These are phyloP conservation scores for Parietaria judaica DNA, from an alignment of 306 rosid species.

Conservation along the genomic window DNA sequence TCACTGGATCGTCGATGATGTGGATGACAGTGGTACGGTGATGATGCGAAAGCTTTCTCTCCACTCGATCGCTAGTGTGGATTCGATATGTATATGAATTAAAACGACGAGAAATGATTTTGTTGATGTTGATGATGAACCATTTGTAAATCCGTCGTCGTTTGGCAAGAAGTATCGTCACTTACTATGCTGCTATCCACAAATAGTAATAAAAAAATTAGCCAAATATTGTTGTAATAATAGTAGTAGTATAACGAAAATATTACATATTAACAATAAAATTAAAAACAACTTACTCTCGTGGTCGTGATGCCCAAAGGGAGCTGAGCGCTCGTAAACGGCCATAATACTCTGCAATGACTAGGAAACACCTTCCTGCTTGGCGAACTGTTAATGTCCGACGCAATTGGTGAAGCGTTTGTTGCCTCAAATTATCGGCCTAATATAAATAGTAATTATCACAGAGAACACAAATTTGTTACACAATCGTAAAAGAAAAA, in stretches of 20 bases:
- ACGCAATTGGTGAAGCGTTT: slow-evolving; percentile 72
- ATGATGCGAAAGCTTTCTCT: neutral
- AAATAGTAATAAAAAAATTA: neutral
- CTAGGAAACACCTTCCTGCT: slow-evolving; percentile 65
- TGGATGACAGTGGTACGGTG: neutral
- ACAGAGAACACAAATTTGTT: neutral
- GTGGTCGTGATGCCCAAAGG: slow-evolving; percentile 81
- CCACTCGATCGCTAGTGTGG: neutral
- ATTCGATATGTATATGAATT: slow-evolving; percentile 6
- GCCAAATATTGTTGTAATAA: too few relatives aligned
- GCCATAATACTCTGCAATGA: slow-evolving; percentile 75
- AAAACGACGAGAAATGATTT: slow-evolving; percentile 53
- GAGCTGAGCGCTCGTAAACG: slow-evolving; percentile 88
- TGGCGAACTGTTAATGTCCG: slow-evolving; percentile 67
- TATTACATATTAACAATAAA: too few relatives aligned
- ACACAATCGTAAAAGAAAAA: neutral
- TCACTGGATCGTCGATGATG: neutral
- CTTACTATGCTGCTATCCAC: slow-evolving; percentile 42
- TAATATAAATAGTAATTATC: slow-evolving; percentile 8
- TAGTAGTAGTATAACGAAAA: too few relatives aligned
- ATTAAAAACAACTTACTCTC: slow-evolving; percentile 45
- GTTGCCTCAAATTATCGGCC: slow-evolving; percentile 92
- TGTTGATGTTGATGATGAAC: slow-evolving; percentile 47
- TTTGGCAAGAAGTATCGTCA: slow-evolving; percentile 77
- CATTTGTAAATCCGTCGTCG: slow-evolving; percentile 73